A percentile compares a stretch with the other conserved stretches of the same genome.
Evolutionary conservation across 2,329 filamentous ascomycete genomes (phyloP).

Genomic region (Fusarium camptoceras): DNA sequence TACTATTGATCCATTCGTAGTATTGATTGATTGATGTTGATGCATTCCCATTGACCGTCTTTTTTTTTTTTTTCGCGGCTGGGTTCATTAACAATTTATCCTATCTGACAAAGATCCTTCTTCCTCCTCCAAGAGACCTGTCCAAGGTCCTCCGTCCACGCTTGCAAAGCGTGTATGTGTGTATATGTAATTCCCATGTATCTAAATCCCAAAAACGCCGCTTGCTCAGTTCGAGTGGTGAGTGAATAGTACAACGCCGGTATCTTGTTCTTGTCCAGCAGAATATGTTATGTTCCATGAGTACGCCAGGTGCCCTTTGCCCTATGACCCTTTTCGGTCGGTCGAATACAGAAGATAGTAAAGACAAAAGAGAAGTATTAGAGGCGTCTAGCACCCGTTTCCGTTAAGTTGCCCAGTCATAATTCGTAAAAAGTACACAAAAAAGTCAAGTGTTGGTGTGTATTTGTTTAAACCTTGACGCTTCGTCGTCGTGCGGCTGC

Average conservation of each 20-base stretch:
- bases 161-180: slow-evolving; percentile 37
- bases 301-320: slow-evolving; percentile 29
- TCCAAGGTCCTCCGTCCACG: slow-evolving; percentile 35
- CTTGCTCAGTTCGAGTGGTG: slow-evolving; percentile 32
- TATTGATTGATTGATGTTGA: slow-evolving; percentile 1
- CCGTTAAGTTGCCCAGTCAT: slow-evolving; percentile 40
- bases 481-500: slow-evolving; percentile 54
- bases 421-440: slow-evolving; percentile 41
- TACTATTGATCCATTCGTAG: slow-evolving; percentile 37
- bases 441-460: slow-evolving; percentile 17
- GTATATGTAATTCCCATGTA: slow-evolving; percentile 23
- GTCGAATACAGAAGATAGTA: slow-evolving; percentile 34
- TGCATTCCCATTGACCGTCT: slow-evolving; percentile 21
- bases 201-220: slow-evolving; percentile 38
- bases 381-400: slow-evolving; percentile 37
- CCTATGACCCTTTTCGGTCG: slow-evolving; percentile 23
- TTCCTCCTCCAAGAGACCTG: slow-evolving; percentile 34
- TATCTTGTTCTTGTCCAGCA: slow-evolving; percentile 36
- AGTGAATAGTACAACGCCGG: slow-evolving; percentile 40
- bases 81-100: slow-evolving; percentile 44
- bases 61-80: slow-evolving; percentile 29
- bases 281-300: slow-evolving; percentile 33
- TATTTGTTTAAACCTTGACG: slow-evolving; percentile 51
- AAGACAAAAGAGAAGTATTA: slow-evolving; percentile 35
- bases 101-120: slow-evolving; percentile 22